A percentile compares a stretch with the other conserved stretches of the same genome.
These are phyloP conservation scores for Solanum chiquidenum DNA, from an alignment of 257 asterid genomes.

Conservation along the genomic window DNA sequence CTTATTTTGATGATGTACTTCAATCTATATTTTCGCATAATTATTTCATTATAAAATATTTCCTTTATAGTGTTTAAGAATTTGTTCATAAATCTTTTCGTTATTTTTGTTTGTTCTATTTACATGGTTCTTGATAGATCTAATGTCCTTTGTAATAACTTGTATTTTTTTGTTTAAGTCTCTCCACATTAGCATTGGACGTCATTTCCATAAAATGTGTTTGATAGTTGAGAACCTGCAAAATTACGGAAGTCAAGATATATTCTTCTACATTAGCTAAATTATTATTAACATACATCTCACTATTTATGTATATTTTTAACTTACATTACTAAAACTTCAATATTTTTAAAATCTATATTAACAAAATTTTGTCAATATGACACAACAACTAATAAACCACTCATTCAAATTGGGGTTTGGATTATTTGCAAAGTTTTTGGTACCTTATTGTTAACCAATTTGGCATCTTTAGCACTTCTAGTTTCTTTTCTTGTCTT, in stretches of 20 bases:
- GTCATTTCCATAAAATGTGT: not conserved
- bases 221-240: not conserved
- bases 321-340: not conserved
- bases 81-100: no score
- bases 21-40: no score
- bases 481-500: not conserved
- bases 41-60: no score
- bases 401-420: not conserved
- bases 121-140: no score
- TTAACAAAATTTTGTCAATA: not conserved
- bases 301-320: not conserved
- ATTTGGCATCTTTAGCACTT: not conserved
- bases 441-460: not conserved
- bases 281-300: not conserved
- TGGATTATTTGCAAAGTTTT: no score
- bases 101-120: no score
- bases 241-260: not conserved
- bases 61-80: not conserved
- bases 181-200: no score
- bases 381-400: not conserved
- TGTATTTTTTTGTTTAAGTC: no score
- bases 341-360: not conserved
- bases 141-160: no score
- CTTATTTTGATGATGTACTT: no score
- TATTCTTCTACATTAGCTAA: not conserved